phyloP scores from a whole-genome alignment of 768 basidiomycete species.

The Ramaria rubella region DNA sequence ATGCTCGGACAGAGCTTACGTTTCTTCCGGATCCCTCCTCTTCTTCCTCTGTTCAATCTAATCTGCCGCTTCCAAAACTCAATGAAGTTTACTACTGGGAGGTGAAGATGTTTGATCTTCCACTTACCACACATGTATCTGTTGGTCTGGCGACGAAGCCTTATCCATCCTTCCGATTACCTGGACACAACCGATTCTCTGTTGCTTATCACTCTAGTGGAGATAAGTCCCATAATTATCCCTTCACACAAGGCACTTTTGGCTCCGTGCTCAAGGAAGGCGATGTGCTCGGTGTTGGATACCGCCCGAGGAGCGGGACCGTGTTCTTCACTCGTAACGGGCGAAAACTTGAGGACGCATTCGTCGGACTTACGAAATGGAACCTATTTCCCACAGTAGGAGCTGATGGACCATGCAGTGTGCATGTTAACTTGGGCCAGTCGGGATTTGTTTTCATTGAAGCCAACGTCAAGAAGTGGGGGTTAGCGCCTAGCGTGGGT shows the following conservation, averaged over 20 bases:
- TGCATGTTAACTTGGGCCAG: conserved; percentile 97
- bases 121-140: conserved; percentile 77
- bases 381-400: conserved; percentile 98
- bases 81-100: conserved; percentile 99
- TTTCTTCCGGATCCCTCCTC: conserved; percentile 96
- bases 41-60: conserved; percentile 92
- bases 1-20: conserved; percentile 93
- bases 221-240: conserved; percentile 96
- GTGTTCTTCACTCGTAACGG: conserved; percentile 99
- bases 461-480: conserved; percentile 99
- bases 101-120: conserved; percentile 98
- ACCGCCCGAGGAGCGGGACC: conserved; percentile 91
- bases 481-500: conserved; percentile 92
- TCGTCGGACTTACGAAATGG: conserved; percentile 79
- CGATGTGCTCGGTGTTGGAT: conserved; percentile 93
- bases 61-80: conserved; percentile 91
- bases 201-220: conserved; percentile 95
- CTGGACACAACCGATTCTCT: conserved; percentile 79
- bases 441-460: conserved; percentile 99
- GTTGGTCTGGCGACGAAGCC: conserved; percentile 96
- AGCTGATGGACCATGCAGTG: conserved; percentile 91
- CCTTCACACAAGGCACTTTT: conserved; percentile 80
- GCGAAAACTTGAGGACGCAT: conserved; percentile 94
- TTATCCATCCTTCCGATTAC: conserved; percentile 89
- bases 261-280: conserved; percentile 86